Evolutionary conservation across 2,329 filamentous ascomycete species (phyloP).

Genomic region (Trichoderma atrobrunneum): DNA sequence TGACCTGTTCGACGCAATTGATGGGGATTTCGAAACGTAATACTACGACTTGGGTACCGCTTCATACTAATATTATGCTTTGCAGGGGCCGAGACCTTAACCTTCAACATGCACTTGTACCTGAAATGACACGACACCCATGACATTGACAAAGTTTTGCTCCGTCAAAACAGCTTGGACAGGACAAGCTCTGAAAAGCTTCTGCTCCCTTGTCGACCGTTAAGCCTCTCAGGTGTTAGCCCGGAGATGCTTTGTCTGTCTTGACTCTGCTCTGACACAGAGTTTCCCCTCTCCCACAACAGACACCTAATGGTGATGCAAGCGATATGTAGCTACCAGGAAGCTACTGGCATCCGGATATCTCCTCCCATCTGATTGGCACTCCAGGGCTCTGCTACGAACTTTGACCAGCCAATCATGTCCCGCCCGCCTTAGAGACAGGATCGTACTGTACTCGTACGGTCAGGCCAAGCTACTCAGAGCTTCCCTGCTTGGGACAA

Average conservation of each 20-base stretch:
- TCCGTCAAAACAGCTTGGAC: neutral
- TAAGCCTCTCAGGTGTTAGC: neutral
- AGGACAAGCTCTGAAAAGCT: neutral
- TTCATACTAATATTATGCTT: neutral
- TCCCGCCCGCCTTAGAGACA: neutral
- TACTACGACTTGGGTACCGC: neutral
- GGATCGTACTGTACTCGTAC: neutral
- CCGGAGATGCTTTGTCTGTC: neutral
- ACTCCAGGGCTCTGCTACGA: neutral
- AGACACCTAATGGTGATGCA: neutral
- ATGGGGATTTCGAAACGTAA: neutral
- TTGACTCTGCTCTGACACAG: neutral
- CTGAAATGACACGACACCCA: neutral
- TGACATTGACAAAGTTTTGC: neutral
- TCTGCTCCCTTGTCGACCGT: neutral
- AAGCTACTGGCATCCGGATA: neutral
- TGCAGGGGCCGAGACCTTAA: neutral
- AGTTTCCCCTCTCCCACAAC: neutral
- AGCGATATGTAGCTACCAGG: neutral
- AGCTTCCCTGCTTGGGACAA: neutral
- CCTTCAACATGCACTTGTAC: neutral
- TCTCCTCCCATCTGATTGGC: neutral
- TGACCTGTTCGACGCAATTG: neutral
- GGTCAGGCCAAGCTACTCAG: neutral
- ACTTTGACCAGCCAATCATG: constrained; percentile 9